phyloP scores from a whole-genome alignment of 164 flowering plant species.

The Magnolia kwangsiensis region DNA sequence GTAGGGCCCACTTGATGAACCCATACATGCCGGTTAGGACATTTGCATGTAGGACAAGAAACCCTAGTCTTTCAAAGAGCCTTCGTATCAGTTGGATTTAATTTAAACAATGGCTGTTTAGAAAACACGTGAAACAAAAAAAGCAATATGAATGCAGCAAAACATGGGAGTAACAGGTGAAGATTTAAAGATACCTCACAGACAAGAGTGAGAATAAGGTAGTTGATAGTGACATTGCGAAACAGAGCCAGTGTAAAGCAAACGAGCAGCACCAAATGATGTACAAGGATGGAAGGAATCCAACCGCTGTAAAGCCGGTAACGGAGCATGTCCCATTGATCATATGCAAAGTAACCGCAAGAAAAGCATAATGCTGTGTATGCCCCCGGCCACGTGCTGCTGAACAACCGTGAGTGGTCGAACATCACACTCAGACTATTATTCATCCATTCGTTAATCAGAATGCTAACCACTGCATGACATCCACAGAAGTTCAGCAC shows the following conservation, averaged over 20 bases:
- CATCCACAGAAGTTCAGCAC: slow-evolving; percentile 2
- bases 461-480: slow-evolving; percentile 63
- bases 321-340: slow-evolving; percentile 88
- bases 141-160: background rate
- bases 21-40: background rate
- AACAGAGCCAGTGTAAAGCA: slow-evolving; percentile 89
- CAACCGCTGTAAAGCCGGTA: slow-evolving; percentile 74
- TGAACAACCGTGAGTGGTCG: slow-evolving; percentile 76
- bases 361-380: slow-evolving; percentile 81
- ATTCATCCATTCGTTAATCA: slow-evolving; percentile 48
- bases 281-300: slow-evolving; percentile 82
- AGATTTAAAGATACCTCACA: slow-evolving; percentile 66
- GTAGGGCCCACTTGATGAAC: background rate
- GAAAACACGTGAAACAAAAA: background rate
- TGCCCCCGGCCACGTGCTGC: slow-evolving; percentile 71
- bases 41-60: background rate
- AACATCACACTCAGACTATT: slow-evolving; percentile 49
- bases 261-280: slow-evolving; percentile 76
- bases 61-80: too few species aligned
- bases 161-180: background rate
- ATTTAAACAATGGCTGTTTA: background rate
- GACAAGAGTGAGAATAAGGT: slow-evolving; percentile 85
- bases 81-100: too few species aligned
- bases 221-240: slow-evolving; percentile 90
- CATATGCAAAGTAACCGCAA: slow-evolving; percentile 95